These are phyloP conservation scores for Pseudocercospora fijiensis DNA, from an alignment of 2,329 filamentous ascomycete genomes.

Conservation along the genomic window DNA sequence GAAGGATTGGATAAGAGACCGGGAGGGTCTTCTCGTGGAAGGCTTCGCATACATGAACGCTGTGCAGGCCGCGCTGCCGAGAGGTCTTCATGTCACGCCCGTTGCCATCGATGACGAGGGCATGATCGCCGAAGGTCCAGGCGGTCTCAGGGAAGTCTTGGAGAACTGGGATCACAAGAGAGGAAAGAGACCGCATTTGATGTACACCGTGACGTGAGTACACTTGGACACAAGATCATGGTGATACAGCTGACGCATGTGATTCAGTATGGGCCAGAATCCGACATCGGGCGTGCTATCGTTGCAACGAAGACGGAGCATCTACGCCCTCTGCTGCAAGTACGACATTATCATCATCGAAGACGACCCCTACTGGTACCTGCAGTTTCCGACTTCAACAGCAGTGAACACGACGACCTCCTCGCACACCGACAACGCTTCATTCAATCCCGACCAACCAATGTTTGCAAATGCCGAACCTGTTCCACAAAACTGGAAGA, in stretches of 20 bases:
- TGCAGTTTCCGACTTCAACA: constrained; percentile 77
- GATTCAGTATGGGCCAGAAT: constrained; percentile 76
- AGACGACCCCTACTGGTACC: constrained; percentile 90
- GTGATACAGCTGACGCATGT: not conserved
- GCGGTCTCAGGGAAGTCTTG: constrained; percentile 74
- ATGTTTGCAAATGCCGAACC: constrained; percentile 51
- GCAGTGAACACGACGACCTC: constrained; percentile 38
- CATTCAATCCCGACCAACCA: constrained; percentile 32
- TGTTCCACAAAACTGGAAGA: constrained; percentile 49
- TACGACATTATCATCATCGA: constrained; percentile 91
- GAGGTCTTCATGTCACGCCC: constrained; percentile 70
- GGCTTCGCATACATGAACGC: constrained; percentile 79
- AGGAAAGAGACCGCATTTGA: constrained; percentile 74
- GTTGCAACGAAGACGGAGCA: constrained; percentile 68
- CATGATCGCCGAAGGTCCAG: constrained; percentile 71
- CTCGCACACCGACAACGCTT: constrained; percentile 30
- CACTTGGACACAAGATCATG: not conserved
- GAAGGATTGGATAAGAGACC: constrained; percentile 64
- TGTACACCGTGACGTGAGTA: constrained; percentile 86
- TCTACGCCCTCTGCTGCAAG: constrained; percentile 76
- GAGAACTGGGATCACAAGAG: constrained; percentile 75
- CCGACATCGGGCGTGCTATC: constrained; percentile 77
- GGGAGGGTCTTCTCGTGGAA: constrained; percentile 78
- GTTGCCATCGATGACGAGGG: constrained; percentile 76
- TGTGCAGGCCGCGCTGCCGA: constrained; percentile 64